Evolutionary conservation across 768 basidiomycete genomes (phyloP), one percentile per base, ranked within the genome.

Genomic region (Coprinopsis cinerea): DNA sequence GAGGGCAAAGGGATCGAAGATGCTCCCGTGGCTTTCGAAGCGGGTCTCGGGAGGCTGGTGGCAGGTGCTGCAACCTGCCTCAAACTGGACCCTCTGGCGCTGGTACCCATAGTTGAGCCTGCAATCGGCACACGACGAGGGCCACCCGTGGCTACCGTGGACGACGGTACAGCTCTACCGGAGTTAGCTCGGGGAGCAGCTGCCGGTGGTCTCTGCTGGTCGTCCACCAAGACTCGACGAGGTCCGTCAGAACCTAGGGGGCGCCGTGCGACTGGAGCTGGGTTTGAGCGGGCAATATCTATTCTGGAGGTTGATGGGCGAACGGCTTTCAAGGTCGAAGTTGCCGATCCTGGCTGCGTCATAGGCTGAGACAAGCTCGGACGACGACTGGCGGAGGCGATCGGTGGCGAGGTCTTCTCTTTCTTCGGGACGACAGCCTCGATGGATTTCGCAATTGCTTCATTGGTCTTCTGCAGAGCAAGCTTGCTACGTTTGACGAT

Each of bases 401-500:
- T 7, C 7, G 30, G 30, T 32, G 30, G 30, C 15, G 30, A 32
- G 9, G 7, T 32, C 30, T 32, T 32, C 30, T 32, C 15, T 15
- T 32, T 15, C 15, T 32, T 32, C 7, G 37, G 37, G 7, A 17
- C 6, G 37, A 18, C 10, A 7, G 37, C 37, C 9, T 40, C 18
- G 7, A 10, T 7, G 15, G 30, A 15, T 32, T 32, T 32, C 30
- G 9, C 30, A 32, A 32, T 32, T 32, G 30, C 41, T 2, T 15
- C n/a, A 14, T 14, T 11, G 23, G 42, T 34, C 35, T 44, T 37
- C 50, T 47, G 30, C 11, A 32, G 14, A 5, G 49, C 27, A 1
- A 40, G 32, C 45, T 61, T 63, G 17, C 58, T 55, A 40, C 75
- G 66, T 54, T 78, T 79, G 23, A 78, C 68, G n/a, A 78, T 75